A percentile compares a stretch with the other conserved stretches of the same genome.
phyloP scores from a whole-genome alignment of 2,329 filamentous ascomycete genomes.

The Talaromyces verruculosus region DNA sequence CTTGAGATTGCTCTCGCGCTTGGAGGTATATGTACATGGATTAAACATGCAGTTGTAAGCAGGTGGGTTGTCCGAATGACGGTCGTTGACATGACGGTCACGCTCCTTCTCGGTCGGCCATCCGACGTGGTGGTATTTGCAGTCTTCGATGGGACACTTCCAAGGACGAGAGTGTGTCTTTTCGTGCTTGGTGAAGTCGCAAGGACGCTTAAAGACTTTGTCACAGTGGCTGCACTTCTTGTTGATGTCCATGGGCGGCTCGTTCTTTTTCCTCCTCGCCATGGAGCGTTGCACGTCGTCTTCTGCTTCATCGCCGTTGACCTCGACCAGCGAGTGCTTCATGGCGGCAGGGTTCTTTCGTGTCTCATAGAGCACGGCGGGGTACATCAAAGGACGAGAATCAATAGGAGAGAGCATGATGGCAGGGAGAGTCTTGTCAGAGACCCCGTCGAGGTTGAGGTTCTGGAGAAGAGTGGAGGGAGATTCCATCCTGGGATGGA shows the following conservation, averaged over 20 bases:
- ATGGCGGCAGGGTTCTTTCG: slow-evolving; percentile 39
- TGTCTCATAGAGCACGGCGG: slow-evolving; percentile 64
- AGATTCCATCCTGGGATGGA: slow-evolving; percentile 60
- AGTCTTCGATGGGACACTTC: slow-evolving; percentile 70
- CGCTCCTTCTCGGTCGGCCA: slow-evolving; percentile 99
- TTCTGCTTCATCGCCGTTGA: slow-evolving; percentile 55
- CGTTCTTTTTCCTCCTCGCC: slow-evolving; percentile 93
- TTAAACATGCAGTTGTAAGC: slow-evolving; percentile 81
- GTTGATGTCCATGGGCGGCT: slow-evolving; percentile 77
- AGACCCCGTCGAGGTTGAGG: slow-evolving; percentile 71
- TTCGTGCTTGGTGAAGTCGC: slow-evolving; percentile 95
- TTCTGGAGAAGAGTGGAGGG: slow-evolving; percentile 59
- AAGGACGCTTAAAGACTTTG: slow-evolving; percentile 95
- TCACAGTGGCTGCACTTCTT: slow-evolving; percentile 80
- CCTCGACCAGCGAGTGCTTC: slow-evolving; percentile 51
- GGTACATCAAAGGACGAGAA: slow-evolving; percentile 69
- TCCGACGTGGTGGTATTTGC: slow-evolving; percentile 86
- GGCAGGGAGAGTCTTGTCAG: slow-evolving; percentile 76
- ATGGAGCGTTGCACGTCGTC: slow-evolving; percentile 89
- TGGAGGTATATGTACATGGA: slow-evolving; percentile 89
- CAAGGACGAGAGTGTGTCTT: slow-evolving; percentile 96
- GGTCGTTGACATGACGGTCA: slow-evolving; percentile 94
- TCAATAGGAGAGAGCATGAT: slow-evolving; percentile 78
- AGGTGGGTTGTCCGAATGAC: slow-evolving; percentile 76
- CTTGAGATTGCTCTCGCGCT: slow-evolving; percentile 95